These are phyloP conservation scores for Debaryomyces sp. DNA, from an alignment of 1,139 yeast species.

Conservation along the genomic window DNA sequence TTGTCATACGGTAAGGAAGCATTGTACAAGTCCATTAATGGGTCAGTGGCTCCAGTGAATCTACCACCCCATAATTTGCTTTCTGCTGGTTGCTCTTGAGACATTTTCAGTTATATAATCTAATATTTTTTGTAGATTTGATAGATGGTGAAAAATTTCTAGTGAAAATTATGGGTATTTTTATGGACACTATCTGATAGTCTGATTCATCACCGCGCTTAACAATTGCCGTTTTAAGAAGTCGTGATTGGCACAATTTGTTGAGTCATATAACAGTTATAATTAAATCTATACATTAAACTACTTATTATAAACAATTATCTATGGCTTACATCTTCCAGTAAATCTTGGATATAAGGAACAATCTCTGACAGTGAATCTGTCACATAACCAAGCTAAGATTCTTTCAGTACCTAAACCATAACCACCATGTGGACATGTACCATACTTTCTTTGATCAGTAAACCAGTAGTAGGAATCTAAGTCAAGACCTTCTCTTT, in stretches of 20 bases:
- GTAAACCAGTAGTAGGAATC: conserved; percentile 91
- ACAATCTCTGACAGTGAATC: conserved; percentile 98
- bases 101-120: conserved; percentile 12
- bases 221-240: conserved; percentile 27
- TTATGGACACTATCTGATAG: not conserved
- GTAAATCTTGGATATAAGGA: conserved; percentile 96
- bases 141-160: conserved; percentile 1
- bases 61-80: conserved; percentile 97
- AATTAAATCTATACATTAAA: conserved; percentile 2
- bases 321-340: conserved; percentile 94
- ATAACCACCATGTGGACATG: conserved; percentile 98
- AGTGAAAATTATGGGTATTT: not conserved
- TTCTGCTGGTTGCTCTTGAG: conserved; percentile 50
- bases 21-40: conserved; percentile 94
- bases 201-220: conserved; percentile 42
- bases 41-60: conserved; percentile 95
- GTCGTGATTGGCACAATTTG: not conserved
- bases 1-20: conserved; percentile 96
- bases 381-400: conserved; percentile 95
- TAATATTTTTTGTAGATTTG: not conserved
- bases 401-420: conserved; percentile 98
- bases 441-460: conserved; percentile 95
- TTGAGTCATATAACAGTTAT: conserved; percentile 1
- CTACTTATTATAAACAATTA: conserved; percentile 2
- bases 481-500: conserved; percentile 86